Evolutionary conservation across 2,329 filamentous ascomycete species (phyloP), one percentile per base, ranked within the genome.

Genomic region (Ceratocystis eucalypticola): DNA sequence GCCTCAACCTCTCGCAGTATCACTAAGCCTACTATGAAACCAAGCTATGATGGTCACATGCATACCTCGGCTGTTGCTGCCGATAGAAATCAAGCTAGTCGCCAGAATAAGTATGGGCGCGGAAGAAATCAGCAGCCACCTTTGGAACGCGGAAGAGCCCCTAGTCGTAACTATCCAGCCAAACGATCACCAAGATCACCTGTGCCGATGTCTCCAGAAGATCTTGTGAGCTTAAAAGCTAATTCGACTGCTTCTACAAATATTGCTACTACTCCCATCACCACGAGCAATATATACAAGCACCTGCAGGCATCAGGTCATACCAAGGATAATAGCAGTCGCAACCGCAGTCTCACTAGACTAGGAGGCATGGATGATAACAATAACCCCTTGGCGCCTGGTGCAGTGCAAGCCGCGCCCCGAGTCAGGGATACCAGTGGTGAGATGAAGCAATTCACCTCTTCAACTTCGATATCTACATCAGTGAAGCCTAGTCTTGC

Each of bases 141-240:
- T 22, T 0, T 22, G 22, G 22, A 22, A 53, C 85, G 89, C 67
- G 89, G 88, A 22, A 83, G 89, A 69, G 81, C 81, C 28, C 78
- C 82, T 12, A 80, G 83, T 57, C 83, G 87, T 25, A 87, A 86
- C 69, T 91, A 76, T 88, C 69, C 88, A 85, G 72, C 84, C 88
- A 20, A 96, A 76, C 82, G 89, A 25, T 96, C 93, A 0, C 93
- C 93, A 0, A 95, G 91, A 1, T 96, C 93, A 0, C 93, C 93
- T 0, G 82, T 96, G 1, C 91, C 92, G 2, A 96, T 96, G 92
- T 96, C 92, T 2, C 91, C 91, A 0, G 90, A 96, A 71, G 91
- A 96, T 71, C 74, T 89, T 68, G 84, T 85, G 72, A 86, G 83
- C 70, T 75, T 88, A 71, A 75, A 50, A 69, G 71, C 28, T 71